phyloP scores from a whole-genome alignment of 768 basidiomycete species.

The Lactarius sanguifluus region DNA sequence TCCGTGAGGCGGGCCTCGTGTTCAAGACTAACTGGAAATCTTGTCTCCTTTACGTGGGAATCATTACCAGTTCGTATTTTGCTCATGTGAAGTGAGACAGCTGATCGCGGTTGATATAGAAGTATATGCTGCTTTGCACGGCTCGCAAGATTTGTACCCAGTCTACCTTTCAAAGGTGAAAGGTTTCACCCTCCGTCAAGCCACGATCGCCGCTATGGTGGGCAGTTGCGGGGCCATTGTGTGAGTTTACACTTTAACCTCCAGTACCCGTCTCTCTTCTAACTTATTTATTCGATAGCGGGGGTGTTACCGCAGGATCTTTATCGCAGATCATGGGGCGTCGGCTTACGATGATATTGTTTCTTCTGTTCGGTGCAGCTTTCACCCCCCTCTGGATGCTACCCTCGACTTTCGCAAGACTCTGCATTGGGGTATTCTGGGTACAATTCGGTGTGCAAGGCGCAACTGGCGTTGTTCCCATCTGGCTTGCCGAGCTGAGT shows the following conservation, averaged over 20 bases:
- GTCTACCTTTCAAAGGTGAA: conserved; percentile 40
- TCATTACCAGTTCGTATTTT: conserved; percentile 56
- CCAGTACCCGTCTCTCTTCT: neutral
- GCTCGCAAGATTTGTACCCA: conserved; percentile 45
- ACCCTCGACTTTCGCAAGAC: conserved; percentile 40
- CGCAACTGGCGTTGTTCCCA: conserved; percentile 35
- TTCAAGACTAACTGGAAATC: conserved; percentile 77
- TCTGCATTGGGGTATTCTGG: conserved; percentile 48
- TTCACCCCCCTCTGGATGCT: conserved; percentile 46
- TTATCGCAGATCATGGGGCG: conserved; percentile 45
- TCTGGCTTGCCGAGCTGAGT: conserved; percentile 46
- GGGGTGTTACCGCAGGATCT: conserved; percentile 43
- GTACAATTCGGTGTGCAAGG: conserved; percentile 49
- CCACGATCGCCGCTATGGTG: conserved; percentile 46
- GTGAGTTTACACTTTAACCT: conserved; percentile 21
- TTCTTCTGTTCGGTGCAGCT: conserved; percentile 36
- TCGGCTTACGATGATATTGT: conserved; percentile 43
- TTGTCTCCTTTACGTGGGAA: conserved; percentile 78
- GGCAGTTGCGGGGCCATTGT: conserved; percentile 37
- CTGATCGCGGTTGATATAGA: conserved; percentile 30
- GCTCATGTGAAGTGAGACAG: neutral
- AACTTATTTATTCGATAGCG: conserved; percentile 21
- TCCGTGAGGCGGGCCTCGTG: conserved; percentile 71
- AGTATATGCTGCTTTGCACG: conserved; percentile 52
- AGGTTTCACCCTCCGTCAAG: conserved; percentile 34